Percentiles rank a stretch among this genome's conserved stretches.
phyloP scores from a whole-genome alignment of 192 early-diverging fungal genomes.

The Coemansia sp. region DNA sequence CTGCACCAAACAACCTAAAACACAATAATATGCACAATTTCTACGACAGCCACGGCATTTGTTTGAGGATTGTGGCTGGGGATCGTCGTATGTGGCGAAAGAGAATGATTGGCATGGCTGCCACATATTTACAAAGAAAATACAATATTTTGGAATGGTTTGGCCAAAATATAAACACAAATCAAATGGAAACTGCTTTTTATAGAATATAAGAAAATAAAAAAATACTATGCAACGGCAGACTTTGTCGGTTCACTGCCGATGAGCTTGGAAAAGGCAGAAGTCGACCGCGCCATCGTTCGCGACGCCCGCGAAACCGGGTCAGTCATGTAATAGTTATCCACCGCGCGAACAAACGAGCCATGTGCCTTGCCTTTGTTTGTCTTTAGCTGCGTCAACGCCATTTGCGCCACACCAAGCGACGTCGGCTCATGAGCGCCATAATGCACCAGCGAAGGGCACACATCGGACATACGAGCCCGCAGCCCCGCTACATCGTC shows the following conservation, averaged over 20 bases:
- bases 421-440: conserved; percentile 63
- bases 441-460: conserved; percentile 76
- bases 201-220: neutral
- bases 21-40: too few relatives aligned
- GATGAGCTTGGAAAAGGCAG: conserved; percentile 27
- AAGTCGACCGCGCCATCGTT: conserved; percentile 96
- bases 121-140: too few relatives aligned
- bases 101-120: too few relatives aligned
- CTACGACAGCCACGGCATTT: too few relatives aligned
- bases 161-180: too few relatives aligned
- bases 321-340: conserved; percentile 95
- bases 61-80: too few relatives aligned
- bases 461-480: conserved; percentile 82
- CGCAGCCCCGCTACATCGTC: conserved; percentile 81
- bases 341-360: conserved; percentile 63
- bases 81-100: too few relatives aligned
- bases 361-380: conserved; percentile 20
- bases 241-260: too few relatives aligned
- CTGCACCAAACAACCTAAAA: too few relatives aligned
- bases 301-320: conserved; percentile 85
- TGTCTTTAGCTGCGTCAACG: conserved; percentile 55
- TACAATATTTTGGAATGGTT: too few relatives aligned
- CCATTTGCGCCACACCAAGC: conserved; percentile 56
- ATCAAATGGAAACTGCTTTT: too few relatives aligned
- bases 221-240: neutral